Evolutionary conservation across 106 monocot genomes (phyloP).

Genomic region (Dendrobium catenatum): DNA sequence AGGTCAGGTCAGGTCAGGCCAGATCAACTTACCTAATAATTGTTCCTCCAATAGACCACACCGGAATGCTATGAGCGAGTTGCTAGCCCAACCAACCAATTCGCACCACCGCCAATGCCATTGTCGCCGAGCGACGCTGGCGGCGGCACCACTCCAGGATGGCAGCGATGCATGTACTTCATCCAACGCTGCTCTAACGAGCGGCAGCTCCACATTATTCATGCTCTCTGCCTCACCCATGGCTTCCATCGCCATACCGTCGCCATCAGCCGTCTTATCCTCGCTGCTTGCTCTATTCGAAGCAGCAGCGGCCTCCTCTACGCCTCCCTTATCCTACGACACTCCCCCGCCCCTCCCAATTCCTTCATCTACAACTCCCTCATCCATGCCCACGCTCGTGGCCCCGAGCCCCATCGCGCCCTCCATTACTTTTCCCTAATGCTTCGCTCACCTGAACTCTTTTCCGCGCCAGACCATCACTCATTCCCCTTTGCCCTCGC

Average conservation of each 20-base stretch:
- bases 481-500: slow-evolving; percentile 51
- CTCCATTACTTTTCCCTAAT: slow-evolving; percentile 20
- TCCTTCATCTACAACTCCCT: slow-evolving; percentile 34
- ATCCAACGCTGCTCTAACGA: slow-evolving; percentile 19
- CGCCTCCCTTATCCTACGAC: slow-evolving; percentile 33
- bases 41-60: no score
- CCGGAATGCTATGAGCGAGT: no score
- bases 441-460: neutral
- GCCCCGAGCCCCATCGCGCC: slow-evolving; percentile 8
- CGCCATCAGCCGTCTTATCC: slow-evolving; percentile 32
- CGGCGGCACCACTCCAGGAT: neutral
- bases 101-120: neutral
- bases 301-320: slow-evolving; percentile 17
- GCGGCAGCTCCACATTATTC: slow-evolving; percentile 22
- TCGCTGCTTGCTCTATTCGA: slow-evolving; percentile 22
- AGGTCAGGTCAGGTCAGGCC: no score
- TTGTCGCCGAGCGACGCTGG: neutral
- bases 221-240: slow-evolving; percentile 25
- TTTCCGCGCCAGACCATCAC: slow-evolving; percentile 36
- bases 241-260: slow-evolving; percentile 15
- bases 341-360: slow-evolving; percentile 29
- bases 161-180: slow-evolving; percentile 25
- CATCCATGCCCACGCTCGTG: slow-evolving; percentile 21
- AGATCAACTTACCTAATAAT: no score
- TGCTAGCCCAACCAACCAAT: neutral